Evolutionary conservation across 1,139 yeast genomes (phyloP), one percentile per base, ranked within the genome.

Genomic region (Yamadazyma trypodendri): DNA sequence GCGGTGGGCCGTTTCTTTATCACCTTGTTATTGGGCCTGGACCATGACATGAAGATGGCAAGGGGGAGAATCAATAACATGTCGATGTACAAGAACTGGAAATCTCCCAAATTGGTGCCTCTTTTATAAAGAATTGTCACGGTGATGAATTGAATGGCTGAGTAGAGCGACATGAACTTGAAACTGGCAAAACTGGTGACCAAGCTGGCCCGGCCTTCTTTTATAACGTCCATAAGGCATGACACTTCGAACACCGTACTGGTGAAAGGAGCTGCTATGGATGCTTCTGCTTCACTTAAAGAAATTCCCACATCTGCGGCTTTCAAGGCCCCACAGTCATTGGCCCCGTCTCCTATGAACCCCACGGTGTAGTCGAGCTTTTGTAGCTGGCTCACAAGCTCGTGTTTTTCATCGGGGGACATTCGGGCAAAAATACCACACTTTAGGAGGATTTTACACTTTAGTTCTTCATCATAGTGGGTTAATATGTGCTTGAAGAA

Each of bases 341-440:
- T 84, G 2, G 94, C 94, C 49, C 94, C 99, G 63, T 92, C 99
- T 24, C 99, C 99, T 64, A 97, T 90, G 61, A 92, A 92, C 1
- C 97, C 96, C 31, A 89, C 95, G 0, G 96, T 88, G 56, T 90
- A 92, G 52, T 88, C 96, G 17, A 92, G 58, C 25, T 70, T 74
- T 58, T 89, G 96, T 17, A 92, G 64, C 55, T 85, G 89, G 51
- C 86, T 92, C 22, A 92, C 97, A 37, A 92, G 69, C 61, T 92
- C 98, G 57, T 92, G 96, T 56, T 92, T 92, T 56, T 92, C 99
- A 60, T 92, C 98, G 0, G 99, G 99, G 0, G 97, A 90, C 99
- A 92, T 92, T 48, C 99, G 73, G 0, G 98, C 97, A 65, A 82
- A 94, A 6, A 92, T 77, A 34, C 81, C 78, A 44, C 92, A 80